Percentiles rank a stretch among this genome's conserved stretches.
Conservation (phyloP, 2,329 filamentous ascomycete species). For the Alternaria ethzedia region DNA sequence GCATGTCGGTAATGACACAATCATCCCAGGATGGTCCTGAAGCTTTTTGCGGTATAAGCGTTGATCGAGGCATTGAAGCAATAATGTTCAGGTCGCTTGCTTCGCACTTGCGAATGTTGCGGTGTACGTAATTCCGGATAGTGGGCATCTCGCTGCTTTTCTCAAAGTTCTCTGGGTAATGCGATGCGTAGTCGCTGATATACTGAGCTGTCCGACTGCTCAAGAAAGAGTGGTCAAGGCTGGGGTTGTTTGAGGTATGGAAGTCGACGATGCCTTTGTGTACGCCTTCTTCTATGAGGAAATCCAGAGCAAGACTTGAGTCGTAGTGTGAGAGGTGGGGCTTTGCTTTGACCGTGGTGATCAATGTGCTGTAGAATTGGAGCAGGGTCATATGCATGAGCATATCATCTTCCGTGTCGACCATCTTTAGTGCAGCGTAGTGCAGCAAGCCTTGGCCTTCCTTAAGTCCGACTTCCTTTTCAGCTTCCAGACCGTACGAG, state of each 20-base stretch:
- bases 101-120: slow-evolving; percentile 61
- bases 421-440: slow-evolving; percentile 62
- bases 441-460: slow-evolving; percentile 56
- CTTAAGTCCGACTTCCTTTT: slow-evolving; percentile 48
- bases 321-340: slow-evolving; percentile 44
- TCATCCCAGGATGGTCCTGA: slow-evolving; percentile 46
- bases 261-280: slow-evolving; percentile 59
- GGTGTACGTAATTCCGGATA: slow-evolving; percentile 56
- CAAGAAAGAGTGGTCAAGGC: slow-evolving; percentile 61
- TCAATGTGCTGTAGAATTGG: slow-evolving; percentile 63
- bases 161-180: slow-evolving; percentile 63
- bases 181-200: slow-evolving; percentile 61
- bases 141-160: slow-evolving; percentile 52
- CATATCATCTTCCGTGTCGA: slow-evolving; percentile 62
- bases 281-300: slow-evolving; percentile 58
- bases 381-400: slow-evolving; percentile 66
- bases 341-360: slow-evolving; percentile 50
- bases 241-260: slow-evolving; percentile 57
- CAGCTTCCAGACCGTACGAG: slow-evolving; percentile 61
- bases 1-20: slow-evolving; percentile 56
- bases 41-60: slow-evolving; percentile 55
- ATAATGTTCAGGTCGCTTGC: slow-evolving; percentile 64
- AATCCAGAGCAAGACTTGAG: slow-evolving; percentile 57
- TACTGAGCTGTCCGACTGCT: slow-evolving; percentile 64
- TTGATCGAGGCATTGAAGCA: slow-evolving; percentile 61